A percentile compares a stretch with the other conserved stretches of the same genome.
phyloP scores from a whole-genome alignment of 2,329 filamentous ascomycete species.

The Albifimbria verrucaria region DNA sequence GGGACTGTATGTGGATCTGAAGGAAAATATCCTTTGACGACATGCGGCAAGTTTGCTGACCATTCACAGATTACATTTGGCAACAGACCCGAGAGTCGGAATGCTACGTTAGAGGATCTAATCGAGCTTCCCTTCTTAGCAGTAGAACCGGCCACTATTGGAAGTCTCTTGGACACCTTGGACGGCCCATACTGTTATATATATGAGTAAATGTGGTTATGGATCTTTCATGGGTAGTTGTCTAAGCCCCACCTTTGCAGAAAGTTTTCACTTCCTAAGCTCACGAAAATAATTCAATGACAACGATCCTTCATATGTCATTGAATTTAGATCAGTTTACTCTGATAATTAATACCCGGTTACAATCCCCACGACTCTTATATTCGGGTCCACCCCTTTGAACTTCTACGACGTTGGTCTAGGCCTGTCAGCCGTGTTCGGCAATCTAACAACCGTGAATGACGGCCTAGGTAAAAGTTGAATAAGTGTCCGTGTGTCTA shows the following conservation, averaged over 20 bases:
- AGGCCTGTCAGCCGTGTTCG: background rate
- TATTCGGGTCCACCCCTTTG: background rate
- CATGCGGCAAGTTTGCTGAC: background rate
- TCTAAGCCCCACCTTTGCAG: background rate
- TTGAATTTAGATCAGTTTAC: background rate
- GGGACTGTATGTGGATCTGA: background rate
- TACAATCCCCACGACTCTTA: background rate
- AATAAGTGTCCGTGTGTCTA: background rate
- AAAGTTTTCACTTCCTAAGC: background rate
- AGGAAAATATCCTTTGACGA: background rate
- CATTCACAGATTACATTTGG: background rate
- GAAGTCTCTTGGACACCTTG: background rate
- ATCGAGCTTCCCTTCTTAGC: slow-evolving; percentile 1
- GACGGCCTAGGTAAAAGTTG: background rate
- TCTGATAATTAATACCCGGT: background rate
- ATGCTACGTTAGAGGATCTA: background rate
- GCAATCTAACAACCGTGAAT: background rate
- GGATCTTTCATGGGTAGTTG: background rate
- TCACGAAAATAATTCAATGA: background rate
- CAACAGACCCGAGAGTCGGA: background rate
- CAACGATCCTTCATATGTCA: background rate
- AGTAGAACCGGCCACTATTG: background rate
- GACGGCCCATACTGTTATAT: slow-evolving; percentile 2
- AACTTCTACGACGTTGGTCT: background rate
- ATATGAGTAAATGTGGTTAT: background rate